Percentiles rank a stretch among this genome's conserved stretches.
Conservation (phyloP, 345 rosid genomes). For the Salix suchowensis region DNA sequence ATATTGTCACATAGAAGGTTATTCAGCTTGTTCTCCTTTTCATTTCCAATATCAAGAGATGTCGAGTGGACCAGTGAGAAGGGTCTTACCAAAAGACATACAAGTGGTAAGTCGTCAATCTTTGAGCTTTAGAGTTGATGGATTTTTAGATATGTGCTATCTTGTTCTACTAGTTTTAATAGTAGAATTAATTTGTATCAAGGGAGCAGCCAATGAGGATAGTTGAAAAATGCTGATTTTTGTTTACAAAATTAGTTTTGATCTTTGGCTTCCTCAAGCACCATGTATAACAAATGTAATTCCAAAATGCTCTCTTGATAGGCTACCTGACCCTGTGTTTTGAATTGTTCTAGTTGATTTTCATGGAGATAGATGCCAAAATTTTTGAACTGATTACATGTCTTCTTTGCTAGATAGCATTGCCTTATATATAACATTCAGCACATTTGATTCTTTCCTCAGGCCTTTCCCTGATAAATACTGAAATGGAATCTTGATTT, state of each 20-base stretch:
- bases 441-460: not conserved
- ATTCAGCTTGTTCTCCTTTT: not conserved
- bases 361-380: not conserved
- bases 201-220: not conserved
- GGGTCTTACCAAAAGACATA: slow-evolving; percentile 85
- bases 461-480: not conserved
- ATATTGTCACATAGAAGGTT: not conserved
- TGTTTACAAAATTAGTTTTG: not conserved
- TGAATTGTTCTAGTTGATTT: not conserved
- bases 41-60: slow-evolving; percentile 29
- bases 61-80: slow-evolving; percentile 71
- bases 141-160: not conserved
- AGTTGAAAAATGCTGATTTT: not conserved
- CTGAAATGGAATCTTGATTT: not conserved
- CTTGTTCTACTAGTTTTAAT: not conserved
- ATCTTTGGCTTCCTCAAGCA: not conserved
- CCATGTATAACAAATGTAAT: not conserved
- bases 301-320: not conserved
- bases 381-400: not conserved
- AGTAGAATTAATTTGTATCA: not conserved
- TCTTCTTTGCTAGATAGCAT: not conserved
- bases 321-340: not conserved
- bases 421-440: not conserved
- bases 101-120: slow-evolving; percentile 57
- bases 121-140: slow-evolving; percentile 2